Evolutionary conservation across 345 rosid genomes (phyloP).

Genomic region (Salix brachista): DNA sequence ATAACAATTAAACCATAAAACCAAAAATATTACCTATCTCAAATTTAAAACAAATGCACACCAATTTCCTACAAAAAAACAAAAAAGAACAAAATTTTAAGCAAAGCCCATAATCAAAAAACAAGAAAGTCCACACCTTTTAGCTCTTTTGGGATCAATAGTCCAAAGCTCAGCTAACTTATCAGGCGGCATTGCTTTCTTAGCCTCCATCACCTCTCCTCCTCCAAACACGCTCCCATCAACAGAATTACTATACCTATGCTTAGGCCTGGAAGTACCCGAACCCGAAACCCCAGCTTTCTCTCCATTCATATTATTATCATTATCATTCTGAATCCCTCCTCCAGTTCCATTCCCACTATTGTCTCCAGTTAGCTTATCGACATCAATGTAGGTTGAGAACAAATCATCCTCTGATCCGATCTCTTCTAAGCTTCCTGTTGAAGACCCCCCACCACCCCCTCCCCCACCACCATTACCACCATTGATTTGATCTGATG

Average conservation of each 20-base stretch:
- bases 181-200: constrained; percentile 89
- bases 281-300: constrained; percentile 1
- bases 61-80: too few relatives aligned
- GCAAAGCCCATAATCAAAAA: neutral
- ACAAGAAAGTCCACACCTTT: constrained; percentile 46
- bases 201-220: constrained; percentile 66
- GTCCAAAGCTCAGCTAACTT: constrained; percentile 79
- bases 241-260: constrained; percentile 70
- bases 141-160: constrained; percentile 77
- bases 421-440: constrained; percentile 52
- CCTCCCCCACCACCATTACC: neutral
- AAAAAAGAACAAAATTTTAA: neutral
- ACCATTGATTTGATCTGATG: constrained; percentile 48
- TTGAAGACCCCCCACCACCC: constrained; percentile 30
- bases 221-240: constrained; percentile 55
- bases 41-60: neutral
- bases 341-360: constrained; percentile 11
- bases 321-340: constrained; percentile 6
- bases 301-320: constrained; percentile 14
- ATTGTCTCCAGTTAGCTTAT: constrained; percentile 30
- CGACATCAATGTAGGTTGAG: constrained; percentile 76
- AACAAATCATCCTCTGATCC: constrained; percentile 77
- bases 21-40: neutral
- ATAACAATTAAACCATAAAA: neutral
- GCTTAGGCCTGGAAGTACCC: constrained; percentile 39